These are phyloP conservation scores for Xylaria sp. DNA, from an alignment of 2,329 filamentous ascomycete species.

Conservation along the genomic window DNA sequence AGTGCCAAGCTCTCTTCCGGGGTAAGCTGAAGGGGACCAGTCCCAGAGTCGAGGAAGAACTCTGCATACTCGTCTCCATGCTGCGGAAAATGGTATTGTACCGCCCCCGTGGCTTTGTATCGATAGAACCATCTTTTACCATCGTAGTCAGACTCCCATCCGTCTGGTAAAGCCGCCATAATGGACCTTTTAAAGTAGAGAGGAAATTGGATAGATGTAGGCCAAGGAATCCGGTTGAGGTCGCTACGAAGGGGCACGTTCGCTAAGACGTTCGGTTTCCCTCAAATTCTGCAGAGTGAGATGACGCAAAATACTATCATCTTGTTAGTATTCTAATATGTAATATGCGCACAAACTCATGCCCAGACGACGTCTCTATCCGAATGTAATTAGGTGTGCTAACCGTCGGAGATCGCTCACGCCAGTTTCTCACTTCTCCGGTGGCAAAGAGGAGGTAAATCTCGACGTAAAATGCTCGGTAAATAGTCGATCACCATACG, in stretches of 20 bases:
- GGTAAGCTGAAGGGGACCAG: slow-evolving; percentile 37
- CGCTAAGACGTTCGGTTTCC: background rate
- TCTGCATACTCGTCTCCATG: slow-evolving; percentile 56
- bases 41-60: slow-evolving; percentile 36
- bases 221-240: background rate
- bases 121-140: slow-evolving; percentile 53
- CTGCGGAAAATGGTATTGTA: slow-evolving; percentile 53
- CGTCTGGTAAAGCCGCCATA: slow-evolving; percentile 43
- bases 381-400: background rate
- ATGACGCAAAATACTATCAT: background rate
- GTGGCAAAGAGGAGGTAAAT: background rate
- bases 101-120: slow-evolving; percentile 48
- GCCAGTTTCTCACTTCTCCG: background rate
- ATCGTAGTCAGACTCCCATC: slow-evolving; percentile 56
- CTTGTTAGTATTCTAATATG: slow-evolving; percentile 5
- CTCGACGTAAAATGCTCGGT: background rate
- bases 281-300: background rate
- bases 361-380: background rate
- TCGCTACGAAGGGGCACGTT: background rate
- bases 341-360: background rate
- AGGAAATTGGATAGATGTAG: background rate
- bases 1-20: slow-evolving; percentile 51
- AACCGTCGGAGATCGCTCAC: background rate
- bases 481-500: background rate
- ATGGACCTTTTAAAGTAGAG: background rate